Evolutionary conservation across 306 rosid species (phyloP), one percentile per base, ranked within the genome.

Genomic region (Begonia masoniana): DNA sequence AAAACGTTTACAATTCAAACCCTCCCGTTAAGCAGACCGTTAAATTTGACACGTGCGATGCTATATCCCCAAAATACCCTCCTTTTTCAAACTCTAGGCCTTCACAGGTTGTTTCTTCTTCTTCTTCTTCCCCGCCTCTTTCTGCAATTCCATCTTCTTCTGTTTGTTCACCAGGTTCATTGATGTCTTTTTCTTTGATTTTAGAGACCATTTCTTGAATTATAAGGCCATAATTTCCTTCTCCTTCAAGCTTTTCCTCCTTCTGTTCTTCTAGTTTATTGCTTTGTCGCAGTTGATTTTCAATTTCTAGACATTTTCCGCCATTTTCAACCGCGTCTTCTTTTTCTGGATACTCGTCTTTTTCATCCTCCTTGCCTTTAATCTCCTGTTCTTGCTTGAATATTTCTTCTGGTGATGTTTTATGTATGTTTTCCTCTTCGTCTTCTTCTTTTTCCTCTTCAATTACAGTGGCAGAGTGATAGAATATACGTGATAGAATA

Each of bases 391-490:
- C 39, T 31, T 6, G 7, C 39, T 31, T 31, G 39, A 31, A 31
- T 5, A 6, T 31, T 5, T 31, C 39, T 31, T 31, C 39, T 31
- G 39, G 39, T 4, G 39, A 5, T 6, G 5, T 31, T 4, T 31
- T 31, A 31, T 31, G 55, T 10, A 45, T 57, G 12, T 70, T 67
- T 7, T 46, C 66, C 16, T 21, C 63, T 1, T 17, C 76, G 36
- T 43, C 54, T 10, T 54, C 56, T 14, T 61, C 31, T 15, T 36
- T 36, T 47, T 57, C 54, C 0, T 62, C 66, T 55, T 59, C 69
- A 35, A 53, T 57, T 66, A 69, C 72, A 4, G 56, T 66, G 55
- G 56, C 65, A n/a, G 95, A 89, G 15, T n/a, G n/a, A n/a, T n/a
- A n/a, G n/a, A n/a, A n/a, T n/a, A n/a, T n/a, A n/a, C n/a, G n/a